These are phyloP conservation scores for Helianthus annuus DNA, from an alignment of 129 eudicot genomes.

Conservation along the genomic window DNA sequence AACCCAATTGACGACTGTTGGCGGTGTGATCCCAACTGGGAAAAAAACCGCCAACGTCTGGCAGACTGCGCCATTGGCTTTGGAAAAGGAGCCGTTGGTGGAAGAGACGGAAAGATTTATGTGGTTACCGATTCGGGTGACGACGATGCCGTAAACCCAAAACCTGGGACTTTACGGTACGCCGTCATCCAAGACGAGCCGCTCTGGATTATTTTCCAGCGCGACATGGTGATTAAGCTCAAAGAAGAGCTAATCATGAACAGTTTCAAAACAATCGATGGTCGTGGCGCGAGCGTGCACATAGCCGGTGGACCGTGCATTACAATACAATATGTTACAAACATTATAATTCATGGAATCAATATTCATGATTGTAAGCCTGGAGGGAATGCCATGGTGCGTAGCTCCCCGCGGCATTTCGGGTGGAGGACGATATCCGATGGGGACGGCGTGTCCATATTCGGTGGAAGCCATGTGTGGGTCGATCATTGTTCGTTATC, in stretches of 20 bases:
- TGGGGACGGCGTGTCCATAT: conserved; percentile 87
- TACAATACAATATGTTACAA: conserved; percentile 67
- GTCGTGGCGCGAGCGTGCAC: conserved; percentile 84
- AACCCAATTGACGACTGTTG: conserved; percentile 88
- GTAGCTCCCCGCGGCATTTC: conserved; percentile 61
- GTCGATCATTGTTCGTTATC: conserved; percentile 84
- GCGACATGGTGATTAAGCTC: conserved; percentile 69
- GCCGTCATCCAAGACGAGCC: conserved; percentile 79
- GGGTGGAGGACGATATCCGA: conserved; percentile 75
- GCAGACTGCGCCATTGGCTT: conserved; percentile 85
- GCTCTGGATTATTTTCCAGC: conserved; percentile 67
- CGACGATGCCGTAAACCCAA: conserved; percentile 57
- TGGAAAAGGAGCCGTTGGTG: conserved; percentile 70
- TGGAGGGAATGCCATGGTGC: conserved; percentile 68
- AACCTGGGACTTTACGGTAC: conserved; percentile 70
- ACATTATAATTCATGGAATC: conserved; percentile 70
- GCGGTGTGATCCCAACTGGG: conserved; percentile 83
- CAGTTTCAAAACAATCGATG: conserved; percentile 77
- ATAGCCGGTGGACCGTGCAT: conserved; percentile 82
- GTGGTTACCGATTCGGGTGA: conserved; percentile 72
- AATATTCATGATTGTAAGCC: conserved; percentile 66
- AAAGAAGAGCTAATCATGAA: conserved; percentile 72
- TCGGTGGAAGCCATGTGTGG: conserved; percentile 84
- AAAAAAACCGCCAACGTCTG: conserved; percentile 57
- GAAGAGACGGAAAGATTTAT: conserved; percentile 62